phyloP scores from a whole-genome alignment of 192 early-diverging fungal genomes.

The Coemansia javaensis region DNA sequence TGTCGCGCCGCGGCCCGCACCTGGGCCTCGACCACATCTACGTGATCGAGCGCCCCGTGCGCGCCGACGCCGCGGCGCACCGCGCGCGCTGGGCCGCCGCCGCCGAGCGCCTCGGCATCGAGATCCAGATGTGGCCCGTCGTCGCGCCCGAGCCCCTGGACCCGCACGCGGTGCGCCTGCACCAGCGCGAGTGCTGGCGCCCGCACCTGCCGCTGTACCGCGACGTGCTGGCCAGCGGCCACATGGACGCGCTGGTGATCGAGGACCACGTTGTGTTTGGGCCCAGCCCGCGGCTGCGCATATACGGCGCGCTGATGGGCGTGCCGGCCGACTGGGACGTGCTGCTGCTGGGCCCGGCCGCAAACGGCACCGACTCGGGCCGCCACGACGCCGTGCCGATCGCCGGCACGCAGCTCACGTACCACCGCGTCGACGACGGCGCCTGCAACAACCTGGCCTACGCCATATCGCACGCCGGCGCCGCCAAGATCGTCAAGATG shows the following conservation, averaged over 20 bases:
- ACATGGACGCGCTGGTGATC: conserved; percentile 42
- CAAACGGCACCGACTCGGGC: conserved; percentile 45
- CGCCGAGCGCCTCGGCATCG: conserved; percentile 18
- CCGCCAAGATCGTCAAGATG: conserved; percentile 30
- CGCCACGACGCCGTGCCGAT: conserved; percentile 41
- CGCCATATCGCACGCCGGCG: conserved; percentile 39
- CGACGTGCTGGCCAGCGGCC: conserved; percentile 28
- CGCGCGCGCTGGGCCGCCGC: conserved; percentile 16
- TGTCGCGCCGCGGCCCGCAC: conserved; percentile 10
- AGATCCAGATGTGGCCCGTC: conserved; percentile 36
- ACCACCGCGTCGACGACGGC: conserved; percentile 47
- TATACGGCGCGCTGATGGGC: conserved; percentile 34
- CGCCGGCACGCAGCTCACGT: conserved; percentile 16
- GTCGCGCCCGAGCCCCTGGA: conserved; percentile 25
- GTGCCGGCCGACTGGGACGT: conserved; percentile 48
- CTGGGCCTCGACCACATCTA: conserved; percentile 43
- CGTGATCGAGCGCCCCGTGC: conserved; percentile 33
- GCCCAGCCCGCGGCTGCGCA: conserved; percentile 27
- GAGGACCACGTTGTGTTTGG: conserved; percentile 47
- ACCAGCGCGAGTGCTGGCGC: conserved; percentile 50
- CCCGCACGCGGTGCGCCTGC: conserved; percentile 17
- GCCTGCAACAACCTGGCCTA: conserved; percentile 48
- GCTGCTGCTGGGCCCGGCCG: conserved; percentile 37
- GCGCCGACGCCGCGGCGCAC: conserved; percentile 10
- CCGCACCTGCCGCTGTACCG: conserved; percentile 39